Base-by-base conservation (phyloP, 768 basidiomycete genomes). In the Saitozyma podzolica region DNA sequence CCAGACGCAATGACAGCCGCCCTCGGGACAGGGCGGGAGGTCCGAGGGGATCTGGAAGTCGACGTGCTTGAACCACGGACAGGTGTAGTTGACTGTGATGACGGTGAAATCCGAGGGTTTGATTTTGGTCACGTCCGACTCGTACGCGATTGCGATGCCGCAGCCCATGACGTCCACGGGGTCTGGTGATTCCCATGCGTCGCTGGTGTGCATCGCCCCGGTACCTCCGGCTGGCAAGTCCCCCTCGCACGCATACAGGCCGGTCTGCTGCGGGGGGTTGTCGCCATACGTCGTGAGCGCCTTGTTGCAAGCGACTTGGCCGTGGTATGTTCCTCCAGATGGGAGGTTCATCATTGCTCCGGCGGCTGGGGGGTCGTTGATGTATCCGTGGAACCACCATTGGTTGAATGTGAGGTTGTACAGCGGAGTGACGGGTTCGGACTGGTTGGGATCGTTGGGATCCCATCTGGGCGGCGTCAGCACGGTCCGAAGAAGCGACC, bases 321-420 rank as follows among this genome's bases (percentile, higher is more conserved):
- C 74, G 48, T 75, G 59, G 50, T 69, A 72, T 4, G 67, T 69
- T 11, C 76, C 74, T 11, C 76, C 74, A 39, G 72, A 58, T 13
- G 74, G 76, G 6, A 78, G 63, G 41, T 64, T 62, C 69, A 78
- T 72, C 47, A 70, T 68, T 39, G 61, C 65, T 1, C 70, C 75
- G 9, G 54, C 59, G 8, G 67, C 67, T 13, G 77, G 77, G 8
- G 75, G 75, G 13, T 61, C 50, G 58, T 76, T 64, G 58, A 73
- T 74, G 60, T 73, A 69, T 1, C 75, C 75, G 62, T 78, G 77
- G 57, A 76, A 75, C 77, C 77, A 78, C 77, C 77, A 78, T 45
- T 72, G 54, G 56, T 62, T 58, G 56, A 76, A 76, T 5, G 75
- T 47, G 47, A 75, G 62, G 54, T 75, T 47, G 49, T 59, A 58